A percentile compares a stretch with the other conserved stretches of the same genome.
Evolutionary conservation across 2,329 filamentous ascomycete species (phyloP).

Genomic region (Thelonectria olida): DNA sequence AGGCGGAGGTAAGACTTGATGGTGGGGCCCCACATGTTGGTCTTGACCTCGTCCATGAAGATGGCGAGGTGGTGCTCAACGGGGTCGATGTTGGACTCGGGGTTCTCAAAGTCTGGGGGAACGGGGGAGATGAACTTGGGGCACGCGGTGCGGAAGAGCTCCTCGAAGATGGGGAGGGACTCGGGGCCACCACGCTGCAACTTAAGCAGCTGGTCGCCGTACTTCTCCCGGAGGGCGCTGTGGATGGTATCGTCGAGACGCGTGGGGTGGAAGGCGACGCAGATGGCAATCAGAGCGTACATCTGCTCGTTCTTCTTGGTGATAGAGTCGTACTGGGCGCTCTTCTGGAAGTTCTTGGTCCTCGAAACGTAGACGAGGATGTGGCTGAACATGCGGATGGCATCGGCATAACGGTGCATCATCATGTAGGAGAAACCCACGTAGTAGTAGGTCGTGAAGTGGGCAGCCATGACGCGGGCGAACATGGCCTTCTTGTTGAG

Average conservation of each 20-base stretch:
- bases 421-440: constrained; percentile 99
- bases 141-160: constrained; percentile 97
- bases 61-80: constrained; percentile 96
- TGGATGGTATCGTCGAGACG: constrained; percentile 99
- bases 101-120: constrained; percentile 97
- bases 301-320: constrained; percentile 99
- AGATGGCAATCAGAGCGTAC: constrained; percentile 99
- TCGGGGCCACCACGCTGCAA: constrained; percentile 97
- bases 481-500: constrained; percentile 99
- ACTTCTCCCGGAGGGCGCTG: constrained; percentile 97
- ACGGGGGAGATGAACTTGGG: constrained; percentile 99
- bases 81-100: constrained; percentile 93
- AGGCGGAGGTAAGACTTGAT: constrained; percentile 98
- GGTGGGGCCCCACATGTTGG: constrained; percentile 97
- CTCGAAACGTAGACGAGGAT: constrained; percentile 98
- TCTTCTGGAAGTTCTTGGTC: constrained; percentile 99
- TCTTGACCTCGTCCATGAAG: constrained; percentile 99
- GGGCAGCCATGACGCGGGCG: constrained; percentile 97
- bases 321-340: constrained; percentile 96
- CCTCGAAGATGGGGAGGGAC: constrained; percentile 95
- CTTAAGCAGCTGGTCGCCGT: constrained; percentile 96
- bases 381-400: constrained; percentile 99
- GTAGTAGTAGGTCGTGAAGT: constrained; percentile 99
- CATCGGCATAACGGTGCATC: constrained; percentile 99
- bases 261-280: constrained; percentile 96